Conservation (phyloP, 2,329 filamentous ascomycete species). For the Nannizzia gypsea region DNA sequence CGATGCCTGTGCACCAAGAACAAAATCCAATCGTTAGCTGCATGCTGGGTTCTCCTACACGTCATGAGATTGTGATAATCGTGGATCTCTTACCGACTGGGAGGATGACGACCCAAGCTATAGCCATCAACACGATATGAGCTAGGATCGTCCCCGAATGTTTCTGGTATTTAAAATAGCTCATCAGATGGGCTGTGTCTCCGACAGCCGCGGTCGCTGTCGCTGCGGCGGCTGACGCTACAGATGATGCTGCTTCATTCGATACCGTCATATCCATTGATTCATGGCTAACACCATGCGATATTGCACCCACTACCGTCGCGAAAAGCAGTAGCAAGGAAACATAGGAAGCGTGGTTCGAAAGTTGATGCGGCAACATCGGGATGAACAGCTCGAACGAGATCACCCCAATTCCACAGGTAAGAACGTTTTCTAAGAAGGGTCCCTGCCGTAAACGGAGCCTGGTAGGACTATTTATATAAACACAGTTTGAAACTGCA, state of each 20-base stretch:
- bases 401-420: background rate
- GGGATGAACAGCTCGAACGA: background rate
- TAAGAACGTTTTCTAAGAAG: background rate
- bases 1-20: constrained; percentile 48
- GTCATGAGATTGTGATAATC: background rate
- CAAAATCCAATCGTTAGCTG: constrained; percentile 7
- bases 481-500: background rate
- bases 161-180: constrained; percentile 34
- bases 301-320: constrained; percentile 22
- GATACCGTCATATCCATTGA: constrained; percentile 23
- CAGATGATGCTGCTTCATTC: constrained; percentile 15
- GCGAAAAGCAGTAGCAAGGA: constrained; percentile 10
- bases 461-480: background rate
- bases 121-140: constrained; percentile 58
- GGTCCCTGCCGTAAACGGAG: background rate
- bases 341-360: background rate
- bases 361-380: background rate
- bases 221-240: constrained; percentile 13
- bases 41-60: background rate
- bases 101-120: constrained; percentile 61
- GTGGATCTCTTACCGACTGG: constrained; percentile 51
- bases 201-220: constrained; percentile 18
- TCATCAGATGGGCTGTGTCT: constrained; percentile 25
- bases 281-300: constrained; percentile 25
- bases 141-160: constrained; percentile 45